A percentile compares a stretch with the other conserved stretches of the same genome.
These are phyloP conservation scores for Poa pratensis DNA, from an alignment of 176 grass and related monocot species.

Conservation along the genomic window DNA sequence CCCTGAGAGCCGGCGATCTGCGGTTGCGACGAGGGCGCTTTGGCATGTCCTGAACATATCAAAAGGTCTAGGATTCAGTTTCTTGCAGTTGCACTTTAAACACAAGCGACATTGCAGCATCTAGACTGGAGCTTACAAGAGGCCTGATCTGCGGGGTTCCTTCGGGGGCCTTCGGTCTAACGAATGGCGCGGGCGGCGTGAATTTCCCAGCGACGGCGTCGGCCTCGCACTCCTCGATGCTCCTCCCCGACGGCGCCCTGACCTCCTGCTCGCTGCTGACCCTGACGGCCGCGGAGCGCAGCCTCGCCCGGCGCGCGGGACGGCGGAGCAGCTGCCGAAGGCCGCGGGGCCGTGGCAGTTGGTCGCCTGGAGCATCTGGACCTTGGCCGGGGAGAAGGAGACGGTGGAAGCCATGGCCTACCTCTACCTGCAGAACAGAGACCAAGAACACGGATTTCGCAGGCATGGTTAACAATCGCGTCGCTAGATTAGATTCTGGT, in stretches of 20 bases:
- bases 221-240: conserved; percentile 94
- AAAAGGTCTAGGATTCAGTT: conserved; percentile 17
- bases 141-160: conserved; percentile 82
- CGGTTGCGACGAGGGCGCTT: conserved; percentile 91
- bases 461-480: conserved; percentile 25
- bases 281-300: conserved; percentile 49
- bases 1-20: conserved; percentile 73
- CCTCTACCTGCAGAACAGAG: conserved; percentile 23
- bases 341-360: conserved; percentile 46
- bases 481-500: no score
- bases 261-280: conserved; percentile 74
- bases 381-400: conserved; percentile 65
- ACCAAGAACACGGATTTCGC: conserved; percentile 5
- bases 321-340: conserved; percentile 34
- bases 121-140: conserved; percentile 52
- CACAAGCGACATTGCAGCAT: conserved; percentile 20
- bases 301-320: conserved; percentile 42
- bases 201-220: conserved; percentile 84
- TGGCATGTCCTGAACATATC: conserved; percentile 57
- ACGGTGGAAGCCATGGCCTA: conserved; percentile 68
- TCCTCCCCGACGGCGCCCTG: conserved; percentile 68
- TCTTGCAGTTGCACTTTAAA: conserved; percentile 1
- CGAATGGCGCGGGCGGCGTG: conserved; percentile 54
- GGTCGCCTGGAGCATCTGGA: conserved; percentile 53
- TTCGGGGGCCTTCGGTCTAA: conserved; percentile 64